phyloP scores from a whole-genome alignment of 305 asterid genomes.

The Plantago lanceolata region DNA sequence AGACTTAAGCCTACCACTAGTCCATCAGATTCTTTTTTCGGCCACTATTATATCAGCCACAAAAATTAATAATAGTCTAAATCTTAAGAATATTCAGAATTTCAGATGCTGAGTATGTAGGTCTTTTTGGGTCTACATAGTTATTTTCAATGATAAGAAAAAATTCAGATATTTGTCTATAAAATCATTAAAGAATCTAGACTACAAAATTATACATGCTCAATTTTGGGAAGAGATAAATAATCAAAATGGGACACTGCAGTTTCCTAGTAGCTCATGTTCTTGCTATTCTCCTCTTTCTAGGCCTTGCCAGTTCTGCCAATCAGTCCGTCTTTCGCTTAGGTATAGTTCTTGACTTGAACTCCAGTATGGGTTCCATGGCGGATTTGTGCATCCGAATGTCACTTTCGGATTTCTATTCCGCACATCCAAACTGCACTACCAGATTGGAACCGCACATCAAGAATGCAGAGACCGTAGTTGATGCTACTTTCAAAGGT shows the following conservation, averaged over 20 bases:
- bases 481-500: slow-evolving; percentile 40
- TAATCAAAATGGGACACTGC: background rate
- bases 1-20: no score
- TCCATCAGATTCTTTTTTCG: no score
- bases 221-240: no score
- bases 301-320: background rate
- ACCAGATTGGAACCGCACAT: slow-evolving; percentile 30
- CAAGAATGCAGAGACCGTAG: slow-evolving; percentile 17
- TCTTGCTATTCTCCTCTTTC: background rate
- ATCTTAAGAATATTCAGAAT: no score
- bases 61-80: no score
- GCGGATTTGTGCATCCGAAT: slow-evolving; percentile 28
- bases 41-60: no score
- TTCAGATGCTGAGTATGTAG: no score
- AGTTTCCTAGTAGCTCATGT: background rate
- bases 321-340: slow-evolving; percentile 6
- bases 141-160: no score
- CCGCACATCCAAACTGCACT: slow-evolving; percentile 27
- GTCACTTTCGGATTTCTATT: slow-evolving; percentile 36
- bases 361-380: slow-evolving; percentile 32
- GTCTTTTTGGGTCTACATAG: no score
- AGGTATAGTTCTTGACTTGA: slow-evolving; percentile 28
- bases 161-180: background rate
- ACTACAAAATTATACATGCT: no score
- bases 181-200: background rate